Evolutionary conservation across 148 eudicot species (phyloP).

Genomic region (Oxyria digyna): DNA sequence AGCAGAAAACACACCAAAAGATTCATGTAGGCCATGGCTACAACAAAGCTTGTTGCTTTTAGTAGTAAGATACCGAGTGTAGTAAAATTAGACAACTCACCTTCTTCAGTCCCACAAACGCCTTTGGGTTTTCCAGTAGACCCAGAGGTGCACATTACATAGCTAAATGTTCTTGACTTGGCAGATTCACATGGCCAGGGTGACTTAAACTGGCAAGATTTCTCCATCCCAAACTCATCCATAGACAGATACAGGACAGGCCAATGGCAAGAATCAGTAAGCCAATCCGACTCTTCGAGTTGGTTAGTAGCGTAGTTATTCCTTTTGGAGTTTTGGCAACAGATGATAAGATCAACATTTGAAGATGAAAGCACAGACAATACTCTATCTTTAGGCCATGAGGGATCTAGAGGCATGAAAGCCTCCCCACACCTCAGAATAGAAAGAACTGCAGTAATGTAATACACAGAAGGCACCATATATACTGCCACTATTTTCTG

Average conservation of each 20-base stretch:
- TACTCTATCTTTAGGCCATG: slow-evolving; percentile 72
- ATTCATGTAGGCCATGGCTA: background rate
- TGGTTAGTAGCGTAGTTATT: slow-evolving; percentile 19
- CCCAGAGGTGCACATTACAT: slow-evolving; percentile 89
- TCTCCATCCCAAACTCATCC: slow-evolving; percentile 24
- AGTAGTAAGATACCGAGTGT: background rate
- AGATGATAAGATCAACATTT: slow-evolving; percentile 47
- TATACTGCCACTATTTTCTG: slow-evolving; percentile 51
- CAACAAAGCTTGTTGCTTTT: background rate
- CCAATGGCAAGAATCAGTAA: slow-evolving; percentile 23
- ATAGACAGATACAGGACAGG: slow-evolving; percentile 36
- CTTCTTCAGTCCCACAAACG: slow-evolving; percentile 81
- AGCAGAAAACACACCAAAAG: background rate
- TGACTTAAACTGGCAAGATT: slow-evolving; percentile 23
- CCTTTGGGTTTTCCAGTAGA: slow-evolving; percentile 90
- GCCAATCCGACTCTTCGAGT: slow-evolving; percentile 34
- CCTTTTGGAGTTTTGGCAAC: slow-evolving; percentile 24
- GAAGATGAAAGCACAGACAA: slow-evolving; percentile 45
- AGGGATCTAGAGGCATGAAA: slow-evolving; percentile 74
- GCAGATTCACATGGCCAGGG: slow-evolving; percentile 61
- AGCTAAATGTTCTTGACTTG: slow-evolving; percentile 43
- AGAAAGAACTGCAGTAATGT: slow-evolving; percentile 62
- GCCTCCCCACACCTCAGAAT: slow-evolving; percentile 64
- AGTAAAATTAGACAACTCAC: slow-evolving; percentile 16
- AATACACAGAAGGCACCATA: slow-evolving; percentile 70